phyloP scores from a whole-genome alignment of 371 early-diverging fungal species.

The Parasitella parasitica region DNA sequence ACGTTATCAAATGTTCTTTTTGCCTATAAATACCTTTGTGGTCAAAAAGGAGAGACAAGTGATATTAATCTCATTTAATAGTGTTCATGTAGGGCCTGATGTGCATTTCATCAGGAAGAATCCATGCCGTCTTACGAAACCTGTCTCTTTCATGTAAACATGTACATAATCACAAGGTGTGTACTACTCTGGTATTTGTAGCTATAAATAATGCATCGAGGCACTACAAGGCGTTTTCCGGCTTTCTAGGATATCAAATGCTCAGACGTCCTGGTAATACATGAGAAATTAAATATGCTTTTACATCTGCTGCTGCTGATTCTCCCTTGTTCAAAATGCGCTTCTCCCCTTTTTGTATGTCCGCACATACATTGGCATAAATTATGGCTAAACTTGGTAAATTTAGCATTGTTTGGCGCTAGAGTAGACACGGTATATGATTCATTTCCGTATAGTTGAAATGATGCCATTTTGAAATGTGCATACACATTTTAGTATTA shows the following conservation, averaged over 20 bases:
- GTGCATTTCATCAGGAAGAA: neutral
- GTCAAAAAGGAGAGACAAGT: neutral
- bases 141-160: neutral
- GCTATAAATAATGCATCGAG: constrained; percentile 1
- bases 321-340: neutral
- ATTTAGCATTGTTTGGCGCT: no score
- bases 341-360: neutral
- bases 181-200: neutral
- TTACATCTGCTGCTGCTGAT: neutral
- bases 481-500: neutral
- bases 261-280: no score
- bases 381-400: neutral
- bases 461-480: neutral
- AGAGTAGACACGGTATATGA: neutral
- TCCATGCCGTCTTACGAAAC: neutral
- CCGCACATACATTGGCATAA: neutral
- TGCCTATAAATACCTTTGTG: neutral
- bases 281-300: no score
- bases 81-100: neutral
- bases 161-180: neutral
- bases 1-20: neutral
- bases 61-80: neutral
- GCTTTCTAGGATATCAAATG: no score
- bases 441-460: neutral
- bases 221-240: neutral